A percentile compares a stretch with the other conserved stretches of the same genome.
These are phyloP conservation scores for Dichomitus squalens DNA, from an alignment of 1,284 basidiomycete genomes.

Conservation along the genomic window DNA sequence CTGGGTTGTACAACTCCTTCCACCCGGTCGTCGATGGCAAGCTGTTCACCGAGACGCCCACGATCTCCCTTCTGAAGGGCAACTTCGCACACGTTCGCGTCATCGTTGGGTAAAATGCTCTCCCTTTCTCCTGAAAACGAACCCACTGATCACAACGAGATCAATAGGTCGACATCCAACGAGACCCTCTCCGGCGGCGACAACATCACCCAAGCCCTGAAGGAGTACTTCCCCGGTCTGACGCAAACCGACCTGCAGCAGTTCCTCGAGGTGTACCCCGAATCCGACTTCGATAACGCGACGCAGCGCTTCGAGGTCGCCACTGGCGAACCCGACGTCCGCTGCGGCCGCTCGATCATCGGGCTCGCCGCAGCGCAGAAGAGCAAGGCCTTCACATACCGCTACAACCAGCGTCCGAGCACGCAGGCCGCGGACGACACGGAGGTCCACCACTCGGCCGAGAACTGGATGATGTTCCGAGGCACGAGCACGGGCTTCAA, in stretches of 20 bases:
- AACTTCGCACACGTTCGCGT: conserved; percentile 53
- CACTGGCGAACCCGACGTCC: conserved; percentile 51
- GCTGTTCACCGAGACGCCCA: conserved; percentile 50
- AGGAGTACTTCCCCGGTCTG: conserved; percentile 47
- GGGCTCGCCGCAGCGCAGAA: conserved; percentile 38
- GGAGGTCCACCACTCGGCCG: conserved; percentile 50
- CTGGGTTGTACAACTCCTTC: conserved; percentile 43
- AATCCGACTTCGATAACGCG: conserved; percentile 41
- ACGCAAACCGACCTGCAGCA: conserved; percentile 40
- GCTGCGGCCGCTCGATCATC: conserved; percentile 52
- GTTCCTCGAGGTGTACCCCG: conserved; percentile 43
- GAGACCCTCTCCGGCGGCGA: conserved; percentile 49
- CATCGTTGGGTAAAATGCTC: conserved; percentile 50
- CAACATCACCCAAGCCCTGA: conserved; percentile 40
- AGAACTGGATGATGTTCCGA: conserved; percentile 68
- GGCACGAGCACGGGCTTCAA: conserved; percentile 62
- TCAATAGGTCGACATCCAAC: conserved; percentile 52
- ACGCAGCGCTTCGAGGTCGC: conserved; percentile 44
- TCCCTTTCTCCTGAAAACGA: background rate
- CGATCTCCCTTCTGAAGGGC: conserved; percentile 43
- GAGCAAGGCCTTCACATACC: conserved; percentile 49
- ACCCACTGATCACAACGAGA: background rate
- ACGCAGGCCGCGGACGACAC: conserved; percentile 37
- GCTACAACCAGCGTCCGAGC: conserved; percentile 58
- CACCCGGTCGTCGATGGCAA: conserved; percentile 50